Conservation (phyloP, 164 flowering plant species). For the Vitis rotundifolia region DNA sequence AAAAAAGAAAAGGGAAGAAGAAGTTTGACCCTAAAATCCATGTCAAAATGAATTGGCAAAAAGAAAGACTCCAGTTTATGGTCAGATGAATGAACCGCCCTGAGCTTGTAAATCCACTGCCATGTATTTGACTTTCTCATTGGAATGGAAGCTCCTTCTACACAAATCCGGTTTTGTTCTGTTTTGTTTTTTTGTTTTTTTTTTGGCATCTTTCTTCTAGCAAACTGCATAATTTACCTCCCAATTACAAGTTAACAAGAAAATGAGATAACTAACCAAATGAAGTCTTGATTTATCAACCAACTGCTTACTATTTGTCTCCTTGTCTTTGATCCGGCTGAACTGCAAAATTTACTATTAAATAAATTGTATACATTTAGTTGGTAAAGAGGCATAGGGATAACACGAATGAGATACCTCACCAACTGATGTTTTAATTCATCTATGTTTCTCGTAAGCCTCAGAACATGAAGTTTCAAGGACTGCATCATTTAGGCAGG, state of each 20-base stretch:
- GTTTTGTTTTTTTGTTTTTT: no score
- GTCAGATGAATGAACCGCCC: no score
- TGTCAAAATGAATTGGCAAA: no score
- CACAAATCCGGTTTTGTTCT: no score
- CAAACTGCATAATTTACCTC: not conserved
- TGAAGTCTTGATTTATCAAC: slow-evolving; percentile 18
- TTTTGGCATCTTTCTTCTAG: no score
- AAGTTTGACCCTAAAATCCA: no score
- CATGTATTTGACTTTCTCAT: no score
- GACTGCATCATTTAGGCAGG: slow-evolving; percentile 62
- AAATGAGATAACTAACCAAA: slow-evolving; percentile 25
- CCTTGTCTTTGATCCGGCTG: slow-evolving; percentile 37
- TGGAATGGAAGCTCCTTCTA: no score
- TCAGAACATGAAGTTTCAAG: slow-evolving; percentile 85
- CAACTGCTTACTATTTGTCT: slow-evolving; percentile 10
- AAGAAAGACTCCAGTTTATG: no score
- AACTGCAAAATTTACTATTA: not conserved
- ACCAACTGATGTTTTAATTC: slow-evolving; percentile 66
- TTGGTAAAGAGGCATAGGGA: not conserved
- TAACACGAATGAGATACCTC: slow-evolving; percentile 22
- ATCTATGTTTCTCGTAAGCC: slow-evolving; percentile 56
- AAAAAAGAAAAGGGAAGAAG: no score
- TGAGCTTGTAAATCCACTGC: no score
- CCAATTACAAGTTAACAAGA: not conserved
- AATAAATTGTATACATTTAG: not conserved